Evolutionary conservation across 106 monocot species (phyloP).

Genomic region (Allium cepa): DNA sequence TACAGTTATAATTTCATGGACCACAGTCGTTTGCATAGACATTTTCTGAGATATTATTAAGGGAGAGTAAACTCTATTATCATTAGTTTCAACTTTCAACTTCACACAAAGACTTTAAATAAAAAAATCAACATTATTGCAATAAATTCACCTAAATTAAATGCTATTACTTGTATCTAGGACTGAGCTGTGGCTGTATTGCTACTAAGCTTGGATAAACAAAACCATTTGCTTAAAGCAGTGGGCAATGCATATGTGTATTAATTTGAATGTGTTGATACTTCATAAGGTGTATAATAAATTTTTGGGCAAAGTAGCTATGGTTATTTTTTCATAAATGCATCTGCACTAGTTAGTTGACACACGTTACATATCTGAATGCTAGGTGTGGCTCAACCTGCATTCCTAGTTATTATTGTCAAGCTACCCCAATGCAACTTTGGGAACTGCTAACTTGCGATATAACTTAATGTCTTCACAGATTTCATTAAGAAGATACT

Average conservation of each 20-base stretch:
- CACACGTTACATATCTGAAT: not conserved
- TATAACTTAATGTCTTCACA: not conserved
- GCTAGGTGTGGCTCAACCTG: not conserved
- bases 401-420: not conserved
- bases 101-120: not conserved
- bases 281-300: too few species aligned
- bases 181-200: not conserved
- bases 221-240: slow-evolving; percentile 8
- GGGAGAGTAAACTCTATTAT: too few species aligned
- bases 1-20: too few species aligned
- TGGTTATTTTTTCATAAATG: not conserved
- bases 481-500: not conserved
- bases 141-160: not conserved
- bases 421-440: slow-evolving; percentile 4
- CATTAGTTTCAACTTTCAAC: not conserved
- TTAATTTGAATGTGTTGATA: not conserved
- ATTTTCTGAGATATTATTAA: too few species aligned
- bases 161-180: not conserved
- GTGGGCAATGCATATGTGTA: slow-evolving; percentile 1
- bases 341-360: not conserved
- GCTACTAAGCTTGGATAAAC: not conserved
- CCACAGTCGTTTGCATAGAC: too few species aligned
- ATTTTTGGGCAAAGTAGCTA: too few species aligned
- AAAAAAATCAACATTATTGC: not conserved
- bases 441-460: not conserved